Evolutionary conservation across 768 basidiomycete genomes (phyloP).

Genomic region (Lepiota venenata): DNA sequence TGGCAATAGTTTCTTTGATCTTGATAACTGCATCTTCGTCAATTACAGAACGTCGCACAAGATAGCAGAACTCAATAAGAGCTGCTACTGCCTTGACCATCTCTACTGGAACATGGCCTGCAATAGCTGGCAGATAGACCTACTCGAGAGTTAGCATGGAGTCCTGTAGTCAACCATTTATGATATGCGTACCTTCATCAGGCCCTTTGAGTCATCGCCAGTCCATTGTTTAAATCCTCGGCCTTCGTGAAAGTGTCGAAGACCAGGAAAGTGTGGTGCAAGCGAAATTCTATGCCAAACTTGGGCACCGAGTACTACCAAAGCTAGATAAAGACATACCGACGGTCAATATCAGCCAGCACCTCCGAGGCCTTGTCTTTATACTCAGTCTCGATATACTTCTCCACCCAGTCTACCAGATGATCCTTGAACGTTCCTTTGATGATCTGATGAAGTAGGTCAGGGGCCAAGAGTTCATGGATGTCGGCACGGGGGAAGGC

Average conservation of each 20-base stretch:
- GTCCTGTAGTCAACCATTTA: neutral
- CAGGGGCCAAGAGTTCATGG: slow-evolving; percentile 26
- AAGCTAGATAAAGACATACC: no score
- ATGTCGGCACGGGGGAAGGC: slow-evolving; percentile 31
- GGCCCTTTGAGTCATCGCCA: slow-evolving; percentile 31
- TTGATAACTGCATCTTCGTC: slow-evolving; percentile 11
- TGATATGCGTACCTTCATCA: slow-evolving; percentile 28
- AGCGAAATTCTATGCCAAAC: slow-evolving; percentile 16
- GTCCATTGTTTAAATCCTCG: slow-evolving; percentile 31
- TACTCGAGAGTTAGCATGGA: neutral
- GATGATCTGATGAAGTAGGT: slow-evolving; percentile 33
- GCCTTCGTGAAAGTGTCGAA: slow-evolving; percentile 25
- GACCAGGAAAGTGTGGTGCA: slow-evolving; percentile 18
- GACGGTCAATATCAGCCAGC: slow-evolving; percentile 1
- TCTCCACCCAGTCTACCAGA: slow-evolving; percentile 30
- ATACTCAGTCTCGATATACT: slow-evolving; percentile 21
- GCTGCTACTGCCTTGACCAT: slow-evolving; percentile 20
- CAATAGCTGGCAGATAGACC: slow-evolving; percentile 21
- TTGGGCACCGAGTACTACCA: no score
- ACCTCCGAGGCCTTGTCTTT: neutral
- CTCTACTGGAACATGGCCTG: slow-evolving; percentile 13
- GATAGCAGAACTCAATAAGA: slow-evolving; percentile 32
- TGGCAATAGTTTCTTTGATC: slow-evolving; percentile 15
- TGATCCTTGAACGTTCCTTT: no score
- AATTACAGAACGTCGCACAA: slow-evolving; percentile 9